phyloP scores from a whole-genome alignment of 306 rosid genomes.

The Prunus kanzakura region DNA sequence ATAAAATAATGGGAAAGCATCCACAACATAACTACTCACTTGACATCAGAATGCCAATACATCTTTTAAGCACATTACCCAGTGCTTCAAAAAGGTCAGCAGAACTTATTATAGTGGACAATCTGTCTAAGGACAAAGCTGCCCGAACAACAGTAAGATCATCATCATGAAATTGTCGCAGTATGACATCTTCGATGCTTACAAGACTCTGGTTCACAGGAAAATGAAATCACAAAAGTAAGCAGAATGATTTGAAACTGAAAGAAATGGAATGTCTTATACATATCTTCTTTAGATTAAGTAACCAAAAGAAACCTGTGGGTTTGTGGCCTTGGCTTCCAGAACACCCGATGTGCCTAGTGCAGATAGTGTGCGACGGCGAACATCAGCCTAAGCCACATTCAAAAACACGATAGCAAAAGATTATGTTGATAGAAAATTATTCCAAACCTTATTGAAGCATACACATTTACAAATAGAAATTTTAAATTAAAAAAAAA shows the following conservation, averaged over 20 bases:
- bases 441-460: conserved; percentile 10
- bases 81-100: conserved; percentile 61
- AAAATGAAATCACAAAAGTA: conserved; percentile 1
- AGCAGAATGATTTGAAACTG: neutral
- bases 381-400: conserved; percentile 70
- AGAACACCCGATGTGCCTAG: conserved; percentile 47
- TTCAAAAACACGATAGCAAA: conserved; percentile 10
- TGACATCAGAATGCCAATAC: conserved; percentile 44
- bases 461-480: conserved; percentile 11
- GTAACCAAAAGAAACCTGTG: conserved; percentile 48
- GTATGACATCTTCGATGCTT: conserved; percentile 60
- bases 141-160: conserved; percentile 82
- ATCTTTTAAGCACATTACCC: conserved; percentile 55
- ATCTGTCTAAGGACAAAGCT: conserved; percentile 58
- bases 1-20: neutral
- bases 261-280: neutral
- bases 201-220: conserved; percentile 53
- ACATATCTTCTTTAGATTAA: neutral
- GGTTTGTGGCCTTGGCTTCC: conserved; percentile 42
- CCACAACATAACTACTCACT: conserved; percentile 37
- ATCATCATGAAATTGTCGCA: conserved; percentile 71
- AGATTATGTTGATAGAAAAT: neutral
- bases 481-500: neutral
- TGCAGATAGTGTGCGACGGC: conserved; percentile 55
- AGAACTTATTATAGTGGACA: conserved; percentile 46